A percentile compares a stretch with the other conserved stretches of the same genome.
These are phyloP conservation scores for Naganishia onofrii DNA, from an alignment of 768 basidiomycete species.

Conservation along the genomic window DNA sequence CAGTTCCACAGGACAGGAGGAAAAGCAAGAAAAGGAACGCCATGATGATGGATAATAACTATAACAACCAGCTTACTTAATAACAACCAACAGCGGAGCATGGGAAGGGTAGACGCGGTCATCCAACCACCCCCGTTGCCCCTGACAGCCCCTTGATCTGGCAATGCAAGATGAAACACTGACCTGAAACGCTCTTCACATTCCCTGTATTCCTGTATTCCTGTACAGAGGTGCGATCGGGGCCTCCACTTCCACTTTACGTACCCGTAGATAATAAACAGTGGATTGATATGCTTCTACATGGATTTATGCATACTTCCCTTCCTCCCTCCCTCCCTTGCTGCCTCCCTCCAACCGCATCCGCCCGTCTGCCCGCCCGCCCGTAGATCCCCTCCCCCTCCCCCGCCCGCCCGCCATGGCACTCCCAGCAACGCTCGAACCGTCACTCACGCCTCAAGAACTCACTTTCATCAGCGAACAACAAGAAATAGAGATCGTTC, in stretches of 20 bases:
- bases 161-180: not conserved
- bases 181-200: no score
- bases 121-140: not conserved
- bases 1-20: no score
- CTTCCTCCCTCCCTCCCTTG: not conserved
- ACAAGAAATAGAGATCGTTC: conserved; percentile 78
- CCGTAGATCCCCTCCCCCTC: no score
- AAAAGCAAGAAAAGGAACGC: no score
- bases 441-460: conserved; percentile 75
- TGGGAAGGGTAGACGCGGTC: not conserved
- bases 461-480: conserved; percentile 85
- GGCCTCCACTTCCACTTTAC: not conserved
- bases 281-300: no score
- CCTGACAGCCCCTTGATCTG: not conserved
- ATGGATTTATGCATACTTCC: no score
- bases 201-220: no score
- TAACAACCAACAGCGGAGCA: no score
- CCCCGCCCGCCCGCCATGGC: conserved; percentile 56
- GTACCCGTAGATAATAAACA: no score
- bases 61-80: not conserved
- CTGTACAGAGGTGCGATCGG: not conserved
- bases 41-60: not conserved
- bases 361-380: not conserved
- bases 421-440: conserved; percentile 75
- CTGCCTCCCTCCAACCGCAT: conserved; percentile 48